A percentile compares a stretch with the other conserved stretches of the same genome.
Evolutionary conservation across 495 filamentous ascomycete genomes (phyloP).

Genomic region (Mytilinidion resinicola): DNA sequence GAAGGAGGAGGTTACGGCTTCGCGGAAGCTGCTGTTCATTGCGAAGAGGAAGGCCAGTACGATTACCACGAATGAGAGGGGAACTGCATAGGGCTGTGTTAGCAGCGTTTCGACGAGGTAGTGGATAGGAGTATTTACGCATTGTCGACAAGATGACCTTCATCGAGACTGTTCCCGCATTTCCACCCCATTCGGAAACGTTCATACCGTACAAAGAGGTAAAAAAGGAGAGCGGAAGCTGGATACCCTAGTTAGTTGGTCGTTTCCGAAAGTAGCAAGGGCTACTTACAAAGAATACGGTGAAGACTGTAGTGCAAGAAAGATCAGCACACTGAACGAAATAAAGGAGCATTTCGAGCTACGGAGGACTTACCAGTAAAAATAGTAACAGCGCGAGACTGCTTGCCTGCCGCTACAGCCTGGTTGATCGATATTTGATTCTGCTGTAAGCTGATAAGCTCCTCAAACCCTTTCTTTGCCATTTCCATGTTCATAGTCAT

Average conservation of each 20-base stretch:
- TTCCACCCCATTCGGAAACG: not conserved
- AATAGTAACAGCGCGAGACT: not conserved
- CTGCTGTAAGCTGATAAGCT: not conserved
- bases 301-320: not conserved
- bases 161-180: not conserved
- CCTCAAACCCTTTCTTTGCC: not conserved
- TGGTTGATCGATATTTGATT: not conserved
- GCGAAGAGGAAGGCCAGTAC: conserved; percentile 2
- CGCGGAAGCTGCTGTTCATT: not conserved
- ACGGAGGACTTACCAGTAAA: not conserved
- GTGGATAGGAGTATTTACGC: not conserved
- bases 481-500: not conserved
- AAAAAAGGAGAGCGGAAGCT: not conserved
- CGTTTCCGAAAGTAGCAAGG: not conserved
- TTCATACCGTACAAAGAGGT: not conserved
- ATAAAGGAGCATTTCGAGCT: no score
- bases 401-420: not conserved
- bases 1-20: not conserved
- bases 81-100: not conserved
- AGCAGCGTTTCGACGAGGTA: not conserved
- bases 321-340: not conserved
- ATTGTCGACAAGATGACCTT: not conserved
- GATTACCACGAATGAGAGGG: conserved; percentile 1
- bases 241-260: no score
- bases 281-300: not conserved